A percentile compares a stretch with the other conserved stretches of the same genome.
These are phyloP conservation scores for Kazachstania martiniae DNA, from an alignment of 805 yeast species.

Conservation along the genomic window DNA sequence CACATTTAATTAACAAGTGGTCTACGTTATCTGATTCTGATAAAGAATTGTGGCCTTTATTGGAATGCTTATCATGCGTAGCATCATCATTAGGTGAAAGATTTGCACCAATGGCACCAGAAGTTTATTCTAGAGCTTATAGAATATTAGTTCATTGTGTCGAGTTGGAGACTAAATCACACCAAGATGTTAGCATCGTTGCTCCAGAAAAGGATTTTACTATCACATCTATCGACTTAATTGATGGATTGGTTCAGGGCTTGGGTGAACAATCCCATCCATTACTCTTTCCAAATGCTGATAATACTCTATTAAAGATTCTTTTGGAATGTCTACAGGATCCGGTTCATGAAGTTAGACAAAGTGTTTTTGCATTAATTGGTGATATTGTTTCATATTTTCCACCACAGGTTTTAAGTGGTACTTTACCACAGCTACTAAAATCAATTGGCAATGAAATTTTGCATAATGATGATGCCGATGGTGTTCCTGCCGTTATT, in stretches of 20 bases:
- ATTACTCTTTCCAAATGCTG: conserved; percentile 24
- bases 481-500: conserved; percentile 25
- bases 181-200: conserved; percentile 52
- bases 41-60: conserved; percentile 77
- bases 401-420: conserved; percentile 29
- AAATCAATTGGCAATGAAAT: conserved; percentile 62
- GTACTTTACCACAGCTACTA: conserved; percentile 34
- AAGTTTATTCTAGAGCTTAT: conserved; percentile 71
- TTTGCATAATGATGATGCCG: conserved; percentile 31
- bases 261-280: conserved; percentile 53
- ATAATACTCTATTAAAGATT: conserved; percentile 43
- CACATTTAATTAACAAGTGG: conserved; percentile 82
- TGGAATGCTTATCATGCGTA: conserved; percentile 87
- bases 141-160: conserved; percentile 60
- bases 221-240: conserved; percentile 77
- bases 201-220: conserved; percentile 86
- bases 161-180: conserved; percentile 51
- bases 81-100: conserved; percentile 78
- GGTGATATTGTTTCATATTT: conserved; percentile 76
- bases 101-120: conserved; percentile 82
- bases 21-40: conserved; percentile 63
- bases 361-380: conserved; percentile 76
- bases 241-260: conserved; percentile 92
- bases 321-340: conserved; percentile 65
- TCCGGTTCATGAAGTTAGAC: conserved; percentile 78